Percentiles rank a stretch among this genome's conserved stretches.
These are phyloP conservation scores for Pyrus pyrifolia DNA, from an alignment of 306 rosid genomes.

Conservation along the genomic window DNA sequence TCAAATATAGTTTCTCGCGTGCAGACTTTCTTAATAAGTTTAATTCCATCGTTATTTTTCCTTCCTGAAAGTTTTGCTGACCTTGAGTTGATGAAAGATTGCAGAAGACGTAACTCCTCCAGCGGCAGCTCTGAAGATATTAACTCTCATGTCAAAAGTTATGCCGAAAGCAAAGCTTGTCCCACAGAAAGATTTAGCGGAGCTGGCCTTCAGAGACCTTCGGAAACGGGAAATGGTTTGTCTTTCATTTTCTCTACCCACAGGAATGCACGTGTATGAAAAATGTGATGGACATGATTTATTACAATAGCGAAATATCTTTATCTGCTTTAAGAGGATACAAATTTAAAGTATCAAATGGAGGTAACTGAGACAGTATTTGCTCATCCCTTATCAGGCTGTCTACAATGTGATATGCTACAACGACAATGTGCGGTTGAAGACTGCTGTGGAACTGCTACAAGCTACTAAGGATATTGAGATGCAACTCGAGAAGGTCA, in stretches of 20 bases:
- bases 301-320: background rate
- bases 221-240: constrained; percentile 79
- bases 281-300: background rate
- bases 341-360: background rate
- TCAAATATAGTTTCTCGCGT: background rate
- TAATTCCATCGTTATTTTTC: background rate
- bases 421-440: constrained; percentile 43
- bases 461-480: constrained; percentile 57
- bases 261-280: background rate
- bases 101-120: constrained; percentile 74
- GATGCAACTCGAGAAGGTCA: constrained; percentile 54
- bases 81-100: constrained; percentile 54
- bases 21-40: background rate
- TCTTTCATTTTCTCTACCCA: constrained; percentile 8
- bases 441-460: constrained; percentile 70
- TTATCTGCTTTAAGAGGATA: background rate
- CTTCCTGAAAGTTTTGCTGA: constrained; percentile 24
- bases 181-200: constrained; percentile 55
- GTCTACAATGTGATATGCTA: constrained; percentile 76
- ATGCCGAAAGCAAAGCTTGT: constrained; percentile 75
- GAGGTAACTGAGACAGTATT: background rate
- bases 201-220: constrained; percentile 59
- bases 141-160: constrained; percentile 52
- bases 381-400: constrained; percentile 33
- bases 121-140: constrained; percentile 42